Conservation (phyloP, 1,284 basidiomycete genomes). For the Apiotrichum domesticum region DNA sequence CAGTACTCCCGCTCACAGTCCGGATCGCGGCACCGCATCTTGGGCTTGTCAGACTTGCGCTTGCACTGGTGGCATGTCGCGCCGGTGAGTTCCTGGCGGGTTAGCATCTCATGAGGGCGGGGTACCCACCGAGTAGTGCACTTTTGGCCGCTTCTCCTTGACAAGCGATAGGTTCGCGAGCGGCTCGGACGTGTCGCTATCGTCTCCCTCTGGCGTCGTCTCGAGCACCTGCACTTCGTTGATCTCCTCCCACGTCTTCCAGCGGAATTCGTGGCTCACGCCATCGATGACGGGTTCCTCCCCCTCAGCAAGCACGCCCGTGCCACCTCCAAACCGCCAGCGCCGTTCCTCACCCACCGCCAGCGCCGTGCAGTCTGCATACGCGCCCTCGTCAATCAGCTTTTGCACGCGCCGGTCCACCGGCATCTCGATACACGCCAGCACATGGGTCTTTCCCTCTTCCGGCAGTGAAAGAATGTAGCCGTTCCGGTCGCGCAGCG, state of each 20-base stretch:
- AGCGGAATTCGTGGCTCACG: constrained; percentile 17
- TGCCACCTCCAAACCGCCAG: constrained; percentile 29
- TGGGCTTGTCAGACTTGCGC: constrained; percentile 32
- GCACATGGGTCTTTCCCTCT: constrained; percentile 23
- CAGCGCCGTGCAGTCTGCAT: constrained; percentile 25
- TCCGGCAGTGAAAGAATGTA: constrained; percentile 26
- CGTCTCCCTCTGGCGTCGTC: no score
- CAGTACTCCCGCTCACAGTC: constrained; percentile 34
- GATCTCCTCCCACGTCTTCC: constrained; percentile 1
- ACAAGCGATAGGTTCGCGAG: not conserved
- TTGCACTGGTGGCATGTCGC: constrained; percentile 42
- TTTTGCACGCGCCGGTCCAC: constrained; percentile 17
- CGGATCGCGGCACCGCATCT: constrained; percentile 42
- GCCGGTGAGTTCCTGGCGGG: constrained; percentile 21
- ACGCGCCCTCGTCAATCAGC: constrained; percentile 29
- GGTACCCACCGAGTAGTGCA: constrained; percentile 20
- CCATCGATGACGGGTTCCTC: constrained; percentile 24
- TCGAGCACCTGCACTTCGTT: not conserved
- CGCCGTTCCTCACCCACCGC: constrained; percentile 26
- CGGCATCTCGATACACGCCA: constrained; percentile 37
- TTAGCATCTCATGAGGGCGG: not conserved
- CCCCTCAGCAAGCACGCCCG: constrained; percentile 10
- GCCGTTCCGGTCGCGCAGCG: constrained; percentile 25
- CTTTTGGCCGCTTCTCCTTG: not conserved
- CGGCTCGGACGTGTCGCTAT: no score